Evolutionary conservation across 345 rosid species (phyloP).

Genomic region (Corchorus olitorius): DNA sequence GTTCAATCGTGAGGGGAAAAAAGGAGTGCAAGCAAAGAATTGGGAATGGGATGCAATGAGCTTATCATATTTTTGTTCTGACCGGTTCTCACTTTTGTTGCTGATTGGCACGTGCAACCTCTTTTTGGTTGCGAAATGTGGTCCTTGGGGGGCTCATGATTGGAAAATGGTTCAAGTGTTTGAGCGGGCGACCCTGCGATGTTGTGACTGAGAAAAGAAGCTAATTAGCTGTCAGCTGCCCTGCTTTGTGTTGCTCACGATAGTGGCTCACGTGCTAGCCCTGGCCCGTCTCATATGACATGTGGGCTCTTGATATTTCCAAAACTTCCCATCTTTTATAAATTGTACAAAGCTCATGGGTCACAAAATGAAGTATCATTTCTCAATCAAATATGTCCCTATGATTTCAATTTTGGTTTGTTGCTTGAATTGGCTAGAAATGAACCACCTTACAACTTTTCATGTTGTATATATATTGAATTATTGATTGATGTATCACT

Average conservation of each 20-base stretch:
- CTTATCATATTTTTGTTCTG: background rate
- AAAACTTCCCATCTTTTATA: background rate
- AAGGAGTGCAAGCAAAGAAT: slow-evolving; percentile 3
- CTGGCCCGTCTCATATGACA: background rate
- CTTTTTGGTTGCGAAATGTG: background rate
- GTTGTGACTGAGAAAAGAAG: background rate
- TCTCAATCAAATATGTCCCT: background rate
- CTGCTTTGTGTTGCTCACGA: background rate
- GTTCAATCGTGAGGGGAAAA: background rate
- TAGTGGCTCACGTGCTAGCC: slow-evolving; percentile 11
- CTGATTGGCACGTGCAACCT: slow-evolving; percentile 5
- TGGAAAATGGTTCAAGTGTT: background rate
- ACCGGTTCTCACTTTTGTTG: background rate
- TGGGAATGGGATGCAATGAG: background rate
- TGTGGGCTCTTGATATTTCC: background rate
- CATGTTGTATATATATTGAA: background rate
- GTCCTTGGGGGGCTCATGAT: slow-evolving; percentile 11
- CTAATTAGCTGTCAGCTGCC: background rate
- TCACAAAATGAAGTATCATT: background rate
- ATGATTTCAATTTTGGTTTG: background rate
- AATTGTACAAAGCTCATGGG: background rate
- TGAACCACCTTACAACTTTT: background rate
- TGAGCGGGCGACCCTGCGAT: background rate
- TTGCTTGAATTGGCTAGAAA: background rate
- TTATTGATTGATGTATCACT: background rate